Evolutionary conservation across 768 basidiomycete genomes (phyloP), one percentile per base, ranked within the genome.

Genomic region (Nevesoporus exiguus): DNA sequence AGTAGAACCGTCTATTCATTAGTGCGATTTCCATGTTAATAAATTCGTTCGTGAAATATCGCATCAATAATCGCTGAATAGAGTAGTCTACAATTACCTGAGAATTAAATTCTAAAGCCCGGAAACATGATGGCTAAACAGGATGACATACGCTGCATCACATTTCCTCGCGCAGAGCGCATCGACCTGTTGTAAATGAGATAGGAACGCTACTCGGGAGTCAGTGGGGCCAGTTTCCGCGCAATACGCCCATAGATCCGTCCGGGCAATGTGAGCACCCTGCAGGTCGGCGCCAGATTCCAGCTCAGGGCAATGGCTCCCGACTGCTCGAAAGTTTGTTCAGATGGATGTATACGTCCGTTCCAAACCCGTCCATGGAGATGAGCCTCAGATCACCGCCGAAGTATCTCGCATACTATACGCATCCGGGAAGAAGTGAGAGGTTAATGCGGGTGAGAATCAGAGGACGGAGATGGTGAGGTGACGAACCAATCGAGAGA

Each of bases 291-390:
- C n/a, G 10, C 19, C 4, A 30, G 10, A 36, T 31, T 13, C n/a
- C 15, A 17, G 1, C 36, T 66, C 57, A 66, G 14, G 65, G 64
- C 31, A 66, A 47, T 14, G 64, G 64, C 25, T 65, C 64, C 43
- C 55, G 64, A 52, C 65, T 65, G n/a, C 64, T 91, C 10, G 88
- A 90, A 15, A 94, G 78, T 44, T 86, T 79, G 67, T 94, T 94
- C 49, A 94, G 74, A 68, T 95, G 93, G 58, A 96, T 93, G 67
- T 95, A 96, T 3, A 94, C 90, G 66, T 96, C 93, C 33, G 90
- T 93, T 10, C 93, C 93, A 65, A 90, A 93, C n/a, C 97, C 96
- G 58, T 99, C 97, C 95, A 99, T 98, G 40, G 93, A 89, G 58
- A 99, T 99, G 52, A 99, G 71, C 17, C 91, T 79, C 27, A 99